Base-by-base conservation (phyloP, 352 stramenopile genomes). In the Paralagenidium karlingii region DNA sequence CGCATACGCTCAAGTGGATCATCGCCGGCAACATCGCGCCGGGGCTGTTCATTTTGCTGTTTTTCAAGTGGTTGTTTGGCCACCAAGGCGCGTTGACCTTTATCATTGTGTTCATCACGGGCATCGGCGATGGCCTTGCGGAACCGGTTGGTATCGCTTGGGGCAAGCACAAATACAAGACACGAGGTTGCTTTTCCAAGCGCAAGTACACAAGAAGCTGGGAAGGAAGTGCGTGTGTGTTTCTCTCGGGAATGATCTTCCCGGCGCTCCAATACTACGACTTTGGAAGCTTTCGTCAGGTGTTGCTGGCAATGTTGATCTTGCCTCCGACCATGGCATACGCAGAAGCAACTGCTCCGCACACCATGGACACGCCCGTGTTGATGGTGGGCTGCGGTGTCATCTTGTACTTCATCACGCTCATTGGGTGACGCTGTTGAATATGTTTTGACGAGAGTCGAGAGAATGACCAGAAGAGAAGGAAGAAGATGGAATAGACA, bases 281-380 rank as follows among this genome's bases (percentile, higher is more conserved):
- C 65, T 92, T 92, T 50, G 63, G 58, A 8, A 75, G 58, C 31
- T 38, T 68, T 9, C 53, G 60, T 49, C 78, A 92, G 49, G 50
- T 89, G 7, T 64, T 69, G 50, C 45, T 85, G 10, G 81, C 78
- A 26, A 92, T 92, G 78, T 51, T 82, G 32, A 61, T 92, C 20
- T 50, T 92, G 34, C 73, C 78, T 5, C 81, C 82, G n/a, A 68
- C 82, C 16, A 73, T 67, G 24, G 78, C 78, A 1, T 92, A 89
- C 43, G 78, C 75, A 5, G 78, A 92, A 34, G 78, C 78, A 34
- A 92, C 75, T 27, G 69, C 78, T 12, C 78, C 78, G 9, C 78
- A 92, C 38, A 89, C 78, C 26, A 89, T 92, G 75, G 78, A 92
- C 50, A 71, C 78, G 27, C 78, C 78, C 2, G 78, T 89, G 43